Evolutionary conservation across 164 flowering plant species (phyloP), one percentile per base, ranked within the genome.

Genomic region (Magnolia changhungtana): DNA sequence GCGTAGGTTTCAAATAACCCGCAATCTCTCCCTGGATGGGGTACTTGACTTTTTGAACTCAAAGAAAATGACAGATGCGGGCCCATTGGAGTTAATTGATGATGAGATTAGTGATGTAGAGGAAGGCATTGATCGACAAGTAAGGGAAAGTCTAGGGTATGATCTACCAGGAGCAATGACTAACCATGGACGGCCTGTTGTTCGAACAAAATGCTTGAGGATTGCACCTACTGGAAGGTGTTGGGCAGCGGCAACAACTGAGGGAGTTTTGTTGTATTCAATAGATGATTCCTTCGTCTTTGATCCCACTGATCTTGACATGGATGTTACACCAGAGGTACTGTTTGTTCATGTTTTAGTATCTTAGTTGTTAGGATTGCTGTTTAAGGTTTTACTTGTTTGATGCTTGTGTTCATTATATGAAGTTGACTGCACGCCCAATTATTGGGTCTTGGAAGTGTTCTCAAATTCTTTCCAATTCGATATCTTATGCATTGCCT

Each of bases 231-330:
- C 99, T 63, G 99, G 99, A 13, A 83, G 99, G 52, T 86, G 84
- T 77, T 96, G 95, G 91, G 92, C 92, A 58, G 99, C 99, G 24
- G 96, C 99, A 80, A 96, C 99, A 79, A 96, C 99, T n/a, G 99
- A 96, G 78, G 98, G 99, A 11, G 99, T 96, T 69, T 81, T 94
- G 45, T 76, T 92, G 74, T 96, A 91, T 81, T 91, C 99, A 67
- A 86, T 94, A 49, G 99, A 94, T 72, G 98, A 96, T 11, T 88
- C 95, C 10, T 90, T 94, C 67, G 85, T 94, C 61, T 96, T 96
- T 79, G 97, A 96, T 80, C 99, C 99, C n/a, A 90, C 95, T 67
- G 99, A 96, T 86, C 97, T 96, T 37, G 98, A 94, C 80, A 88
- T 96, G 13, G 97, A 96, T 83, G 92, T 96, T 59, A 96, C 98